These are phyloP conservation scores for Dioscorea dumetorum DNA, from an alignment of 106 monocot genomes.

Conservation along the genomic window DNA sequence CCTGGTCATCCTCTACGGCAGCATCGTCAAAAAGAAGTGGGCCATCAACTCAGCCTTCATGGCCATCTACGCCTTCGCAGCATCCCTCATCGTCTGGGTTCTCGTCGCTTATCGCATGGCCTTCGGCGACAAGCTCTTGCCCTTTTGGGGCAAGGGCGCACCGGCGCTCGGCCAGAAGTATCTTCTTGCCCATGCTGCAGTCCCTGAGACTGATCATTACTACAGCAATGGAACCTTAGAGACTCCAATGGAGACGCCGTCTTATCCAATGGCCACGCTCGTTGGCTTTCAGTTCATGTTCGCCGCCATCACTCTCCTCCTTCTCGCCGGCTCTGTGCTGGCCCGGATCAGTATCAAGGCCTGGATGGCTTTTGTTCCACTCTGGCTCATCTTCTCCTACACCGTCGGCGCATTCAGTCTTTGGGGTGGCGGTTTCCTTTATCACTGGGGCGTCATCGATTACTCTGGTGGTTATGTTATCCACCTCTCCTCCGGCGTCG, in stretches of 20 bases:
- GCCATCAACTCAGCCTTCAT: constrained; percentile 41
- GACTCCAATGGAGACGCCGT: constrained; percentile 12
- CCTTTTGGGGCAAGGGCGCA: constrained; percentile 44
- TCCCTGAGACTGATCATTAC: constrained; percentile 21
- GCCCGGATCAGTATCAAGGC: constrained; percentile 53
- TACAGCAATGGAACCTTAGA: constrained; percentile 17
- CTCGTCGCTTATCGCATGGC: constrained; percentile 35
- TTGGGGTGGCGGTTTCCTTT: constrained; percentile 55
- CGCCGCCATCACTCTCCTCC: constrained; percentile 43
- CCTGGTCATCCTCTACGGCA: constrained; percentile 37
- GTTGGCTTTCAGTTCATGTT: constrained; percentile 40
- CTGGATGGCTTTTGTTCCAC: constrained; percentile 47
- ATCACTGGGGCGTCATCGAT: constrained; percentile 54
- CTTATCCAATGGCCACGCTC: constrained; percentile 34
- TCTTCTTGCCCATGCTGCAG: constrained; percentile 16
- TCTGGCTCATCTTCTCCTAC: constrained; percentile 44
- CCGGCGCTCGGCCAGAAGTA: constrained; percentile 20
- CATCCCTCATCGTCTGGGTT: constrained; percentile 40
- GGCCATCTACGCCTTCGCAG: constrained; percentile 42
- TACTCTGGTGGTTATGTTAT: constrained; percentile 62
- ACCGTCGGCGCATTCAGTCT: constrained; percentile 48
- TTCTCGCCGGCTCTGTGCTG: constrained; percentile 42
- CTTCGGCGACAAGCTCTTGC: constrained; percentile 41
- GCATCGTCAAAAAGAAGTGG: constrained; percentile 44
- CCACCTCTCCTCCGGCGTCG: constrained; percentile 40